Evolutionary conservation across 2,329 filamentous ascomycete genomes (phyloP).

Genomic region (Huntiella abstrusa): DNA sequence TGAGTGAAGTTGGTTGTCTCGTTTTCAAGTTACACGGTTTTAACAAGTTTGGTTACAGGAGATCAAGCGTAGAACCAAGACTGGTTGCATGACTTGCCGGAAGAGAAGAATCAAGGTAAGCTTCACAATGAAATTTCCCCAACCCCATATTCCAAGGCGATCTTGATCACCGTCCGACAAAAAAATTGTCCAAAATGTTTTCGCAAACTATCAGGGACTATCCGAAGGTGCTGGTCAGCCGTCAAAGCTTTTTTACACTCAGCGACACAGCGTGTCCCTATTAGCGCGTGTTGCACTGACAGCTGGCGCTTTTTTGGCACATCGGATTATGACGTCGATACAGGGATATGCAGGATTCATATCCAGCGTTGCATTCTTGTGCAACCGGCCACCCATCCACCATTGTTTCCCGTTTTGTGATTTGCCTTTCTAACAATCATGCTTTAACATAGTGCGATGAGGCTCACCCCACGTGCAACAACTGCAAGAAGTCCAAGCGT

Average conservation of each 20-base stretch:
- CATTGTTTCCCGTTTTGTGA: background rate
- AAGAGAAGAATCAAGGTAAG: constrained; percentile 42
- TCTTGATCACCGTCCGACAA: no score
- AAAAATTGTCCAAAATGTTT: no score
- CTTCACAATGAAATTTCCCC: background rate
- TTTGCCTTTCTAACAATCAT: background rate
- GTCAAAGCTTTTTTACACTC: background rate
- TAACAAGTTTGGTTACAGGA: constrained; percentile 23
- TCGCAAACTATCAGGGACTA: no score
- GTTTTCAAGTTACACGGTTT: constrained; percentile 3
- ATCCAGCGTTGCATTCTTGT: background rate
- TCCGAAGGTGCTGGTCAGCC: no score
- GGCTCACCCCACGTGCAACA: constrained; percentile 76
- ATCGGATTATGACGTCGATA: constrained; percentile 1
- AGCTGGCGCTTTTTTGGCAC: no score
- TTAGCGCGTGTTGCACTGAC: no score
- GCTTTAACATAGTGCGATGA: constrained; percentile 64
- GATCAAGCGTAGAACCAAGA: constrained; percentile 44
- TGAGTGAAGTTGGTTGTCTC: constrained; percentile 11
- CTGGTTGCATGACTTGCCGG: constrained; percentile 42
- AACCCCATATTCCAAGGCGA: no score
- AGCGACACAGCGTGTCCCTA: no score
- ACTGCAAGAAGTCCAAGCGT: constrained; percentile 76
- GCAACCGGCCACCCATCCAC: constrained; percentile 6
- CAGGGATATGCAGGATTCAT: background rate